Base-by-base conservation (phyloP, 495 filamentous ascomycete species). In the Cairneyella variabilis region DNA sequence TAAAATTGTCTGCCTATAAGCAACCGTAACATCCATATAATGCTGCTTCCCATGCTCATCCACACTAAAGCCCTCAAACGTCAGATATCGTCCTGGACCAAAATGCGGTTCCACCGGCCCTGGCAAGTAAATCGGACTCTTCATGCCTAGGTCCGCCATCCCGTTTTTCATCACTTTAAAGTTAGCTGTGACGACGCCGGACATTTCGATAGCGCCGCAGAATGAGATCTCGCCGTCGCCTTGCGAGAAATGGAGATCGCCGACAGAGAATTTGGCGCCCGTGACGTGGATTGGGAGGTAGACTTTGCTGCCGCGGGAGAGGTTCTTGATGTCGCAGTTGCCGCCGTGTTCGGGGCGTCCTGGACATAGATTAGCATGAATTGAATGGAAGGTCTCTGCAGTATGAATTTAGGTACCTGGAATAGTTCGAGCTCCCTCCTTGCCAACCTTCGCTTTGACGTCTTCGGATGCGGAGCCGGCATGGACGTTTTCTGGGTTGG, bases 201-300 rank as follows among this genome's bases (percentile, higher is more conserved):
- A 88, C 89, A 97, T 97, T 66, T 97, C 92, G 55, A 97, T 97
- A 9, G 91, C 92, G 12, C 92, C 92, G 62, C 92, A 97, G 70
- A 97, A 97, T 0, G 84, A 89, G 46, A 97, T 96, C 67, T 97
- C 92, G 3, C 92, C 92, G 71, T 60, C 57, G 10, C 57, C 57
- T 42, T 60, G 57, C 17, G 57, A 60, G 52, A 60, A 60, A 23
- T 60, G 57, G 1, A 60, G 44, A 66, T 97, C 91, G 14, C 91
- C 92, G 9, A 97, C 92, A 40, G 80, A 86, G 73, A 97, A 97
- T 61, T 93, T 93, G 34, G 92, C 92, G 0, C 92, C 91, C 0
- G 79, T 75, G 25, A 97, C 88, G 51, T 79, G 76, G 2, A 97
- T 84, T 3, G 92, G 91, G 7, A 97, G 79, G 66, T 89, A 97